phyloP scores from a whole-genome alignment of 1,139 yeast species.

The Taiozyma onychis region DNA sequence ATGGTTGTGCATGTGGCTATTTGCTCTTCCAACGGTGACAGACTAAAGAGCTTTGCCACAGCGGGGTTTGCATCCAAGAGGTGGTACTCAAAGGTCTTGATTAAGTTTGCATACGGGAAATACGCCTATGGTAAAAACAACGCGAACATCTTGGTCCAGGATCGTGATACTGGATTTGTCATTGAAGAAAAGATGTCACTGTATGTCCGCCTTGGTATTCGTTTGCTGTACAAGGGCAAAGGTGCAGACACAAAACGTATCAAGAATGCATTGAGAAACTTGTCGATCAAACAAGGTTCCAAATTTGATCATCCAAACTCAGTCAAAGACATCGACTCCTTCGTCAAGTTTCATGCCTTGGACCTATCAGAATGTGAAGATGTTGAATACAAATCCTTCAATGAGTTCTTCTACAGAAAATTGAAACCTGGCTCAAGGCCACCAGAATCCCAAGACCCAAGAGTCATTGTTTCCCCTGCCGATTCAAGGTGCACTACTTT shows the following conservation, averaged over 20 bases:
- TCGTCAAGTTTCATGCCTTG: conserved; percentile 74
- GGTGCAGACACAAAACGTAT: conserved; percentile 54
- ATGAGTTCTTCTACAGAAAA: conserved; percentile 82
- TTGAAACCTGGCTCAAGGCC: conserved; percentile 68
- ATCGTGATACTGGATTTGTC: conserved; percentile 78
- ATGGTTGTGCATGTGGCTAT: conserved; percentile 82
- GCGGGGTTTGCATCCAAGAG: conserved; percentile 79
- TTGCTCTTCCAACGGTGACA: conserved; percentile 76
- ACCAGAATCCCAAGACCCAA: conserved; percentile 49
- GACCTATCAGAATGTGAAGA: conserved; percentile 66
- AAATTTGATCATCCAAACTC: conserved; percentile 75
- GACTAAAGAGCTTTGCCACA: conserved; percentile 68
- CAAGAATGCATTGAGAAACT: conserved; percentile 49
- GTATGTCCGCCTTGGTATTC: conserved; percentile 80
- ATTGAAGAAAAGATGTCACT: conserved; percentile 91
- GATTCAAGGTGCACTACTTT: conserved; percentile 84
- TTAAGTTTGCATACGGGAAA: conserved; percentile 84
- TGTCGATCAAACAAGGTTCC: conserved; percentile 76
- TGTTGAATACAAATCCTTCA: conserved; percentile 59
- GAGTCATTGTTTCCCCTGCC: conserved; percentile 73
- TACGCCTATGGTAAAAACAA: conserved; percentile 85
- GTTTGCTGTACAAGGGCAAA: conserved; percentile 74
- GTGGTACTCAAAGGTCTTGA: conserved; percentile 81
- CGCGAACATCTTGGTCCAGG: conserved; percentile 92
- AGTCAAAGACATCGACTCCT: conserved; percentile 62